Conservation (phyloP, 352 stramenopile genomes). For the Globisporangium paroecandrum region DNA sequence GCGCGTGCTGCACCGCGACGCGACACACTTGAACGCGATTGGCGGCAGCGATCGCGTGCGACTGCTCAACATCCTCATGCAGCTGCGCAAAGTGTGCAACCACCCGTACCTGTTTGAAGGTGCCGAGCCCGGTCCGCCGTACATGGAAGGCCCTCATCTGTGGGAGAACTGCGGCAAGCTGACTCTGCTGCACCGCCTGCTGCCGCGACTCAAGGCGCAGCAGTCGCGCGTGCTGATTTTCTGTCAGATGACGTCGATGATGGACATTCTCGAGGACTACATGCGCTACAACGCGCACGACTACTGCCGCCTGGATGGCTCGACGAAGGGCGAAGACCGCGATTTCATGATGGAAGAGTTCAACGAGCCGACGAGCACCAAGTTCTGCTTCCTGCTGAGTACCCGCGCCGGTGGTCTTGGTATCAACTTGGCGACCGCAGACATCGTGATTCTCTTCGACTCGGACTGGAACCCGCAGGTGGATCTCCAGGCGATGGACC, state of each 20-base stretch:
- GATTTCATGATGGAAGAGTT: slow-evolving; percentile 97
- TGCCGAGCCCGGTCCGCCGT: slow-evolving; percentile 95
- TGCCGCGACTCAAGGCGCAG: slow-evolving; percentile 83
- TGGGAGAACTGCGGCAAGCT: slow-evolving; percentile 99
- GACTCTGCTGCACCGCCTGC: slow-evolving; percentile 94
- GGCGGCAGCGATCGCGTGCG: slow-evolving; percentile 93
- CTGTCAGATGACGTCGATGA: slow-evolving; percentile 99
- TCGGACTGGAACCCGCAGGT: slow-evolving; percentile 98
- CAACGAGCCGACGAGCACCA: slow-evolving; percentile 94
- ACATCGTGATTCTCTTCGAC: slow-evolving; percentile 99
- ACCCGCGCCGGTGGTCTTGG: slow-evolving; percentile 95
- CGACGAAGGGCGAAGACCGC: slow-evolving; percentile 83
- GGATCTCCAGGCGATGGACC: slow-evolving; percentile 98
- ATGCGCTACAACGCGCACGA: slow-evolving; percentile 88
- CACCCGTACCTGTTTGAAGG: slow-evolving; percentile 99
- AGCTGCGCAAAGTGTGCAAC: slow-evolving; percentile 99
- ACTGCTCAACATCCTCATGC: slow-evolving; percentile 98
- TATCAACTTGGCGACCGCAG: slow-evolving; percentile 98
- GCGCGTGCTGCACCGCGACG: slow-evolving; percentile 94
- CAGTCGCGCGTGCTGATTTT: slow-evolving; percentile 98
- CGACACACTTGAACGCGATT: slow-evolving; percentile 96
- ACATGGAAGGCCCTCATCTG: slow-evolving; percentile 95
- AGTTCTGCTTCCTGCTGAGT: slow-evolving; percentile 98
- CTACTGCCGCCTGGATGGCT: slow-evolving; percentile 83
- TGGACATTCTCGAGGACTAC: slow-evolving; percentile 99